Percentiles rank a stretch among this genome's conserved stretches.
Conservation (phyloP, 2,329 filamentous ascomycete species). For the Capronia americana region DNA sequence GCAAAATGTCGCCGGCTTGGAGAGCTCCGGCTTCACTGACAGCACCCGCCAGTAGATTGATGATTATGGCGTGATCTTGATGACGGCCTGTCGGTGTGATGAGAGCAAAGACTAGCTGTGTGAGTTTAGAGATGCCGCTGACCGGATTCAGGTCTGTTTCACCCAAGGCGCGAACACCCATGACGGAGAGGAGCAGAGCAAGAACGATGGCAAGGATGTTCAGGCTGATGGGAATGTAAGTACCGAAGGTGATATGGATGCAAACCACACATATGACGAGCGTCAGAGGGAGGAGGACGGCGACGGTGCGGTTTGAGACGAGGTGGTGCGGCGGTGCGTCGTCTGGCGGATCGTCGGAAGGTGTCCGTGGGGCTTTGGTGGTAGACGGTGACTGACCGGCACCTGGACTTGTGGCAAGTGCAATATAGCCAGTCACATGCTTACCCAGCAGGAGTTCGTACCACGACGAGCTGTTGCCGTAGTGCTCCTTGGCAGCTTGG, state of each 20-base stretch:
- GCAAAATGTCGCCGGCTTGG: constrained; percentile 94
- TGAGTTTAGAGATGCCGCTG: constrained; percentile 94
- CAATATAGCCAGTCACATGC: constrained; percentile 27
- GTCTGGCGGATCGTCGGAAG: constrained; percentile 59
- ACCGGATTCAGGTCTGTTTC: constrained; percentile 97
- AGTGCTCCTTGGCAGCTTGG: constrained; percentile 29
- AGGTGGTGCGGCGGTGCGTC: constrained; percentile 87
- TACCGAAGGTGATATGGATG: constrained; percentile 82
- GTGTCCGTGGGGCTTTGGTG: constrained; percentile 11
- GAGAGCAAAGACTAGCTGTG: constrained; percentile 91
- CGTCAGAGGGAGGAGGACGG: constrained; percentile 76
- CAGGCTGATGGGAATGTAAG: constrained; percentile 77
- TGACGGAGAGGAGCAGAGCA: constrained; percentile 71
- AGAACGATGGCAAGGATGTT: constrained; percentile 81
- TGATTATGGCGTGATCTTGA: constrained; percentile 86
- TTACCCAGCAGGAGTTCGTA: constrained; percentile 34
- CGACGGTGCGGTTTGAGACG: constrained; percentile 73
- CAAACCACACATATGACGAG: constrained; percentile 79
- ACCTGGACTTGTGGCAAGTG: constrained; percentile 15
- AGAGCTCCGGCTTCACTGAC: constrained; percentile 84
- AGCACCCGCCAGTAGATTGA: constrained; percentile 92
- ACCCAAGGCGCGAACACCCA: constrained; percentile 69
- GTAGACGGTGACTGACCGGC: background rate
- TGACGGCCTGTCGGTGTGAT: constrained; percentile 81
- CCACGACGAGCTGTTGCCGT: constrained; percentile 31